These are phyloP conservation scores for Acer saccharum DNA, from an alignment of 345 rosid species.

Conservation along the genomic window DNA sequence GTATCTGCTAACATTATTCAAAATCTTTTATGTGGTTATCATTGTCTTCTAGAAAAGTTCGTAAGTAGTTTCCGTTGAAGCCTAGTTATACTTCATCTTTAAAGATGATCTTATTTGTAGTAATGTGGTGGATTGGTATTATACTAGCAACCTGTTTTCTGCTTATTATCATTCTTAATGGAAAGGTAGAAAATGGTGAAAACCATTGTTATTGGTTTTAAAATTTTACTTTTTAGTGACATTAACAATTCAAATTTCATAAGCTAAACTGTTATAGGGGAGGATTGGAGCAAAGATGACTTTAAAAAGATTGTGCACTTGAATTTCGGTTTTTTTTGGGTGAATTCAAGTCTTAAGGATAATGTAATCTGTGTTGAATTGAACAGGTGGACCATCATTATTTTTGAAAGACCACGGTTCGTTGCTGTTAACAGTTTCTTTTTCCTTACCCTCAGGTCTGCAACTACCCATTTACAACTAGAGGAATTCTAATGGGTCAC, in stretches of 20 bases:
- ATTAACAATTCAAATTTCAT: not conserved
- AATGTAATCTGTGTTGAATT: not conserved
- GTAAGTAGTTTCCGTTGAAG: not conserved
- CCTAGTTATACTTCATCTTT: not conserved
- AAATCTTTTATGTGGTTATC: not conserved
- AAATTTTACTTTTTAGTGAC: no score
- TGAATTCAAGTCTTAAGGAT: constrained; percentile 4
- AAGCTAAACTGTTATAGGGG: not conserved
- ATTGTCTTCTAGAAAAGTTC: not conserved
- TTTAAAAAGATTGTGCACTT: not conserved
- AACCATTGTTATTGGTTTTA: not conserved
- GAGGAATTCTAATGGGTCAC: constrained; percentile 98
- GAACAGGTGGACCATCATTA: not conserved
- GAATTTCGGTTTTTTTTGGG: not conserved
- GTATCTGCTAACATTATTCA: not conserved
- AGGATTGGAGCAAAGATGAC: not conserved
- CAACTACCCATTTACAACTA: constrained; percentile 96
- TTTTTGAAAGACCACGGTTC: not conserved
- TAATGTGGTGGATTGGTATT: not conserved
- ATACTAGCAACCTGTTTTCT: not conserved
- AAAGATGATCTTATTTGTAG: not conserved
- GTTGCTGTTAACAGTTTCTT: constrained; percentile 19
- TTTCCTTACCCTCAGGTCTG: constrained; percentile 56
- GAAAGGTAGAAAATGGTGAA: not conserved
- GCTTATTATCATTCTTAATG: not conserved